Evolutionary conservation across 805 yeast species (phyloP).

Genomic region (Wickerhamiella parazyma): DNA sequence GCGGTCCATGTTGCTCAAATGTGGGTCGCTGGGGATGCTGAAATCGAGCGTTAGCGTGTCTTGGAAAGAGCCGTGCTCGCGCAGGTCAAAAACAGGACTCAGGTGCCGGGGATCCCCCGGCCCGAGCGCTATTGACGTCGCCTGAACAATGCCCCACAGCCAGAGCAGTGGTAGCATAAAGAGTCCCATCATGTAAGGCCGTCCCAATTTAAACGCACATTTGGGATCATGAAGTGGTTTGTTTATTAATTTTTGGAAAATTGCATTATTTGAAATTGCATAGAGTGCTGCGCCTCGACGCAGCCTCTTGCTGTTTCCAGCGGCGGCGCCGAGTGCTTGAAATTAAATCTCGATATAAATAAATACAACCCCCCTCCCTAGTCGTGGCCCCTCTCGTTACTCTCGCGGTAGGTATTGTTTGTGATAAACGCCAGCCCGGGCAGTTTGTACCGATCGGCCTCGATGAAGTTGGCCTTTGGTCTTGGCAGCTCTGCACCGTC

Average conservation of each 20-base stretch:
- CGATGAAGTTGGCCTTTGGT: constrained; percentile 10
- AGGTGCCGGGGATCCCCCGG: constrained; percentile 3
- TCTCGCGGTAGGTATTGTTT: constrained; percentile 14
- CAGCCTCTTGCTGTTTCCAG: no score
- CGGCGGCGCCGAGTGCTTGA: no score
- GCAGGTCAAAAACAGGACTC: neutral
- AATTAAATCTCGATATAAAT: no score
- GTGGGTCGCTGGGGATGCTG: constrained; percentile 15
- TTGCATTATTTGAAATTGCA: neutral
- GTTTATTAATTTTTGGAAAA: neutral
- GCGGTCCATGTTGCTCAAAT: constrained; percentile 18
- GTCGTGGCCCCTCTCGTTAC: constrained; percentile 14
- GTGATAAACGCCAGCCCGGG: constrained; percentile 8
- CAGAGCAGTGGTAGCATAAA: neutral
- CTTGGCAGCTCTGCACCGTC: constrained; percentile 11
- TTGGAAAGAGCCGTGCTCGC: neutral
- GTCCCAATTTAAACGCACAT: no score
- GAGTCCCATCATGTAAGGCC: neutral
- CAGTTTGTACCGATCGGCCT: constrained; percentile 9
- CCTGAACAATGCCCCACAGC: neutral
- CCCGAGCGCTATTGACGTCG: constrained; percentile 6
- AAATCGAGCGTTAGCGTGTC: constrained; percentile 13
- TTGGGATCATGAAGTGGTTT: no score
- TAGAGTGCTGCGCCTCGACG: no score
- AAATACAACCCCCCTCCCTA: no score